Base-by-base conservation (phyloP, 2,329 filamentous ascomycete genomes). In the Geosmithia morbida region DNA sequence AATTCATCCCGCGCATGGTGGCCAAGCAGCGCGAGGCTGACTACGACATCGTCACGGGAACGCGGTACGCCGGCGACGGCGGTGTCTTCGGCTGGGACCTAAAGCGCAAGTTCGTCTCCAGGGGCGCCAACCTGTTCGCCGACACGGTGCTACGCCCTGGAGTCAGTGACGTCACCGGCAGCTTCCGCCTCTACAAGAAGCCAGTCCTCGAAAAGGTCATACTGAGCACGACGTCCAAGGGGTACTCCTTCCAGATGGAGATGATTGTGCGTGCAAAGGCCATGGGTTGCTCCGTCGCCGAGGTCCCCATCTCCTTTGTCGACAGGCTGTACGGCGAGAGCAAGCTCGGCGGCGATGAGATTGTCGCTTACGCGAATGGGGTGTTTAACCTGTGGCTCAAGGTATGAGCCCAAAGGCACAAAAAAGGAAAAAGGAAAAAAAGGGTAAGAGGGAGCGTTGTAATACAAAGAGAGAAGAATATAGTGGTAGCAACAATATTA, bases 191-290 rank as follows among this genome's bases (percentile, higher is more conserved):
- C 63, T 98, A 98, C 67, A 97, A 94, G 81, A 88, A 84, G 69
- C 70, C 73, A 50, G 87, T 95, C 51, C 67, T 98, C 59, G 79
- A 94, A 65, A 89, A 87, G 72, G 87, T 51, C 49, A 96, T 98
- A 57, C 72, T 75, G 59, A 87, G 77, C 66, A 96, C 88, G 8
- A 84, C 96, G 74, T 92, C 87, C 63, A 95, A 97, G 70, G 92
- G 92, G 2, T 98, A 97, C 65, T 90, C 85, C 41, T 98, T 98
- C 74, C 92, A 98, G 79, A 98, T 98, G 92, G 90, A 96, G 75
- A 85, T 98, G 81, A 97, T 96, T 83, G 90, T 97, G 8, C 77
- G 89, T 51, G 92, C 92, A 33, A 96, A 96, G 78, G 86, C 85
- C 16, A 89, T 96, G 86, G 90, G 92, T 1, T 94, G 79, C 70